phyloP scores from a whole-genome alignment of 148 eudicot species.

The Pouteria glomerata region DNA sequence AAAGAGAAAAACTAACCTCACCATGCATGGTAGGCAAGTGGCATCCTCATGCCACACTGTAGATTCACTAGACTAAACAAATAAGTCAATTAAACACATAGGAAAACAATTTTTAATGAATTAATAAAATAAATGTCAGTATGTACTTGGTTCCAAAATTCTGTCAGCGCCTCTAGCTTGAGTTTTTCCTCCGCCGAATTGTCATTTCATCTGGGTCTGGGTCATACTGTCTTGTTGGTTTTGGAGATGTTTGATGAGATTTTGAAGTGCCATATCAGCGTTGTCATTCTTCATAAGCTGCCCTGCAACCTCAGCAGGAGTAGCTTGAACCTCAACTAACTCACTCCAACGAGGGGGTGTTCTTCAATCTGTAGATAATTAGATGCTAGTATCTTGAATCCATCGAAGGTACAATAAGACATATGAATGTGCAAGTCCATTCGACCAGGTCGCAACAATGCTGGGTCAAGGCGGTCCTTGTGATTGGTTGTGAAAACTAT shows the following conservation, averaged over 20 bases:
- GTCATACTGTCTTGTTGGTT: constrained; percentile 18
- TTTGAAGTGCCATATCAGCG: constrained; percentile 19
- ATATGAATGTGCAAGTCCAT: constrained; percentile 50
- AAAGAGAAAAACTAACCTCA: too few relatives aligned
- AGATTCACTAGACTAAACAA: too few relatives aligned
- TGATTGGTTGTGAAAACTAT: constrained; percentile 52
- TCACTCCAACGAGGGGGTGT: constrained; percentile 16
- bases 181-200: too few relatives aligned
- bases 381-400: constrained; percentile 33
- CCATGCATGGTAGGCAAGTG: too few relatives aligned
- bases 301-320: constrained; percentile 49
- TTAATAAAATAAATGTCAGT: too few relatives aligned
- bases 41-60: too few relatives aligned
- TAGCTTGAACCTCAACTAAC: constrained; percentile 23
- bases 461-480: constrained; percentile 44
- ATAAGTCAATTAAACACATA: too few relatives aligned
- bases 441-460: constrained; percentile 44
- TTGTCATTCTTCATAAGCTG: constrained; percentile 38
- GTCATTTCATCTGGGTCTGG: too few relatives aligned
- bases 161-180: too few relatives aligned
- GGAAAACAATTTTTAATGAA: too few relatives aligned
- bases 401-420: constrained; percentile 43
- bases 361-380: constrained; percentile 31
- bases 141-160: too few relatives aligned
- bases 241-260: constrained; percentile 20